A percentile compares a stretch with the other conserved stretches of the same genome.
Conservation (phyloP, 345 rosid species). For the Streptanthus diversifolius region DNA sequence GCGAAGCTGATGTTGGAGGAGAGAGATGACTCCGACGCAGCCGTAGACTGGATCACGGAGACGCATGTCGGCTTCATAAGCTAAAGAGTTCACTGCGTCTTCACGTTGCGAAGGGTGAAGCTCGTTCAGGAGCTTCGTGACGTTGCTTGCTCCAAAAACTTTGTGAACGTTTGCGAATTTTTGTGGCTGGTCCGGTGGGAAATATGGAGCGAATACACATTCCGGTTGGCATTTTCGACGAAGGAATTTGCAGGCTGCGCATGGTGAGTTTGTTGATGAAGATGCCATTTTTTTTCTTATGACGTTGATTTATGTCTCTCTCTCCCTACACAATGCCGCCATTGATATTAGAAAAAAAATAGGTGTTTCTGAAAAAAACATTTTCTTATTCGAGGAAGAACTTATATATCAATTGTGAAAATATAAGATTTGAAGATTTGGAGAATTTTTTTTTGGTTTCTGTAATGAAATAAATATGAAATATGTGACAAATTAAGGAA, state of each 20-base stretch:
- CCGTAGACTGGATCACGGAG: conserved; percentile 90
- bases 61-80: conserved; percentile 74
- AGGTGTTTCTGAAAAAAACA: conserved; percentile 28
- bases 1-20: conserved; percentile 67
- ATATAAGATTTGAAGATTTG: conserved; percentile 1
- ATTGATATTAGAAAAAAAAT: neutral
- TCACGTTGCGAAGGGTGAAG: conserved; percentile 51
- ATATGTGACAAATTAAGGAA: neutral
- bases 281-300: conserved; percentile 40
- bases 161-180: conserved; percentile 56
- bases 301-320: neutral
- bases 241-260: conserved; percentile 64
- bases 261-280: conserved; percentile 49
- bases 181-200: conserved; percentile 66
- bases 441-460: neutral
- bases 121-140: conserved; percentile 60
- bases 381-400: neutral
- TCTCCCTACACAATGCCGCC: conserved; percentile 17
- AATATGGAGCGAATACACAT: conserved; percentile 66
- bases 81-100: conserved; percentile 71
- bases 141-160: conserved; percentile 67
- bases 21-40: conserved; percentile 72
- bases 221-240: conserved; percentile 64
- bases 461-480: neutral
- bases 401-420: neutral